Evolutionary conservation across 192 early-diverging fungal species (phyloP), one percentile per base, ranked within the genome.

Genomic region (Spizellomyces punctatus): DNA sequence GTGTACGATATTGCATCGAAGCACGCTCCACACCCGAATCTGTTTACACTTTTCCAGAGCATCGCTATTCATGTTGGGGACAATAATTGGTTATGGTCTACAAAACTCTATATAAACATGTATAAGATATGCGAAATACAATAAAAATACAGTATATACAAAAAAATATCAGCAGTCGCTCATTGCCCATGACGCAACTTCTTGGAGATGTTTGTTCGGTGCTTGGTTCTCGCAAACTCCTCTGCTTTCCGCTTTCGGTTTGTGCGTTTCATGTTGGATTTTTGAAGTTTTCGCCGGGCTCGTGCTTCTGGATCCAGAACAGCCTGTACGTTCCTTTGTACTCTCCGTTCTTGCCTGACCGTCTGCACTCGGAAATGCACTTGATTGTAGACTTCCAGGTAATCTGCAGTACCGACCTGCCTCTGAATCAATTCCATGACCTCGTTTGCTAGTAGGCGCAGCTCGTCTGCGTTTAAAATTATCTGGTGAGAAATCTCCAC

Each of bases 361-460:
- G 84, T 72, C 17, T 76, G 78, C 17, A 95, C 85, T 67, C 84
- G 82, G 56, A 86, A 76, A 49, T 91, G 88, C 43, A 93, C 83
- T 43, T 82, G 79, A 66, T 90, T 88, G 74, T 95, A 90, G 0
- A 82, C 77, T 6, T 72, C 63, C 55, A 92, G 83, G 70, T 90
- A 97, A 17, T 76, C 82, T 0, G 87, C 88, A 6, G 90, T 89
- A 6, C 95, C 95, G 6, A 90, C 84, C 7, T 89, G 84, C 56
- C 81, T 88, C 68, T 95, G 92, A 44, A 91, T 70, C 36, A 92
- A 69, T n/a, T 85, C 82, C 46, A 94, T 78, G 1, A 96, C 89
- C 73, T 97, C 92, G n/a, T 86, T 73, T 8, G 90, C 92, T 22
- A 95, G 79, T 48, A 84, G 81, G 73, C 91, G 90, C 57, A 95